phyloP scores from a whole-genome alignment of 768 basidiomycete genomes.

The Suillus decipiens region DNA sequence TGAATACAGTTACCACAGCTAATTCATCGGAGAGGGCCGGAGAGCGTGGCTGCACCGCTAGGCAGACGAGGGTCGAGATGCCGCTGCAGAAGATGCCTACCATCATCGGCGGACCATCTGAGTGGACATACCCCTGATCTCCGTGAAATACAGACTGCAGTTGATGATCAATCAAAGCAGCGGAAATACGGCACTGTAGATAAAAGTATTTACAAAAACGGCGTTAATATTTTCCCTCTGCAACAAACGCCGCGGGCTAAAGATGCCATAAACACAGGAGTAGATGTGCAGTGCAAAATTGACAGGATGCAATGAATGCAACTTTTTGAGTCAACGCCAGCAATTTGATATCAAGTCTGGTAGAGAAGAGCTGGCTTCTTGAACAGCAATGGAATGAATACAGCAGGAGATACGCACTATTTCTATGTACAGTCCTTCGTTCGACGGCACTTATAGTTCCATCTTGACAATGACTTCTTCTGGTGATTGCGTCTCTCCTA shows the following conservation, averaged over 20 bases:
- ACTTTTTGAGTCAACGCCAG: neutral
- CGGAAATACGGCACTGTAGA: neutral
- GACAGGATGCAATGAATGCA: neutral
- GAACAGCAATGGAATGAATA: neutral
- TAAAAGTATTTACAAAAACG: neutral
- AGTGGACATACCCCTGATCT: neutral
- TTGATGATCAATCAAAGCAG: neutral
- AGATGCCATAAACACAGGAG: neutral
- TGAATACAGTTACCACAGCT: neutral
- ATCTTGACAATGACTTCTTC: constrained; percentile 42
- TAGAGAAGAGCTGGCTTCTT: neutral
- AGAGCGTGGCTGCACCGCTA: neutral
- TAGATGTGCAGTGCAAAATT: neutral
- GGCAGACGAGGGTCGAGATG: neutral
- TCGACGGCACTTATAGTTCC: constrained; percentile 33
- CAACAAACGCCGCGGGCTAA: neutral
- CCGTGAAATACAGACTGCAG: neutral
- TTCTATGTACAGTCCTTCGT: neutral
- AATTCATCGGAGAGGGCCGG: neutral
- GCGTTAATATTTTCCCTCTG: neutral
- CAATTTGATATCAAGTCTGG: neutral
- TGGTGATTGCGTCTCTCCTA: constrained; percentile 25
- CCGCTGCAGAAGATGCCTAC: neutral
- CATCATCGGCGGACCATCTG: neutral
- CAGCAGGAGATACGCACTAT: neutral